A percentile compares a stretch with the other conserved stretches of the same genome.
Conservation (phyloP, 1,284 basidiomycete genomes). For the Boletus sp. region DNA sequence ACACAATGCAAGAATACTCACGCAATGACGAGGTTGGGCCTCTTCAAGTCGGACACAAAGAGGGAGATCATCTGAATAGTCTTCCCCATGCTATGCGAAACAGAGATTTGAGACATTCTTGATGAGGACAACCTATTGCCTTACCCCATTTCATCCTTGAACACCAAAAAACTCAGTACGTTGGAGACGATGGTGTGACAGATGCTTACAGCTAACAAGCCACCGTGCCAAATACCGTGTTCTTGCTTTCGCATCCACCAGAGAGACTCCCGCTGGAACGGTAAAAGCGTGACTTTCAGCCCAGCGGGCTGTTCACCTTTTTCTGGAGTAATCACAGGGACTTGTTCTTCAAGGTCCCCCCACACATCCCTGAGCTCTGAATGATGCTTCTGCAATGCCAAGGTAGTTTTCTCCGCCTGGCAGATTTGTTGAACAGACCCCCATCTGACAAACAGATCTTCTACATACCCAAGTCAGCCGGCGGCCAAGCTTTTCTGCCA, state of each 20-base stretch:
- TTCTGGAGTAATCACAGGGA: slow-evolving; percentile 63
- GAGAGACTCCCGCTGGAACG: slow-evolving; percentile 90
- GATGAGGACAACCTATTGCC: slow-evolving; percentile 16
- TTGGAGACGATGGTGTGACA: neutral
- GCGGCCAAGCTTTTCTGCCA: slow-evolving; percentile 58
- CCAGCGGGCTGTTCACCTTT: slow-evolving; percentile 77
- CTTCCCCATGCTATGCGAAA: slow-evolving; percentile 82
- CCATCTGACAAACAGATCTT: neutral
- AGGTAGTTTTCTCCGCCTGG: slow-evolving; percentile 73
- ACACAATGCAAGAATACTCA: slow-evolving; percentile 37
- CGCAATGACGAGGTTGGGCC: slow-evolving; percentile 91
- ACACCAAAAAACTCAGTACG: slow-evolving; percentile 3
- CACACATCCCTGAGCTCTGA: slow-evolving; percentile 83
- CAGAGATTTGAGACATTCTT: slow-evolving; percentile 5
- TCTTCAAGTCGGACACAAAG: slow-evolving; percentile 73
- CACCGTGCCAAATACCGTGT: slow-evolving; percentile 82
- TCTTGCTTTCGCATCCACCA: slow-evolving; percentile 98
- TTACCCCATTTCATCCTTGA: slow-evolving; percentile 87
- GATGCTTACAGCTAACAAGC: slow-evolving; percentile 80
- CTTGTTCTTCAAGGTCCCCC: slow-evolving; percentile 75
- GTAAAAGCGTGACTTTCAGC: slow-evolving; percentile 69
- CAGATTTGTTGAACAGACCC: neutral
- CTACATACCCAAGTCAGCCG: slow-evolving; percentile 60
- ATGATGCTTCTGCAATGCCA: slow-evolving; percentile 63
- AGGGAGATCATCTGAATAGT: slow-evolving; percentile 97